Evolutionary conservation across 345 rosid species (phyloP), one percentile per base, ranked within the genome.

Genomic region (Tarenaya hassleriana): DNA sequence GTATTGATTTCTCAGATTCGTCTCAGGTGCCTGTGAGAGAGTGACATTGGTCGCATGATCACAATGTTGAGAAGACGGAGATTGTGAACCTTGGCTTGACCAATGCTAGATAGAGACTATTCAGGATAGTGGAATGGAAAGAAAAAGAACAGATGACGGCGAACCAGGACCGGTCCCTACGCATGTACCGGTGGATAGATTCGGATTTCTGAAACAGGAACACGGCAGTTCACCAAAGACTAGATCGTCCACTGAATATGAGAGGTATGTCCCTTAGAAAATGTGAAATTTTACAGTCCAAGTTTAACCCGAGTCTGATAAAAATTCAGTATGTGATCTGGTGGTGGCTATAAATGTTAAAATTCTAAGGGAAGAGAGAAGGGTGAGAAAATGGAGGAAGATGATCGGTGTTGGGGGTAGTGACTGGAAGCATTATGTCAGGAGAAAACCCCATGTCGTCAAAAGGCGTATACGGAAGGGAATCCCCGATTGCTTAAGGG

Each of bases 401-500:
- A 91, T 87, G 96, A 87, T 91, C 51, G 98, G 98, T 50, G 82
- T 76, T 38, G 92, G 96, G 34, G 98, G 96, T 43, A 91, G 95
- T 67, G 98, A 91, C 18, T 91, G 98, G 96, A 87, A 87, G 77
- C 90, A 79, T 66, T 91, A 84, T 76, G 81, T 68, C 41, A 64
- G 84, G 69, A 79, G 86, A 62, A 91, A 82, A 69, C 88, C 95
- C 64, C 83, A 82, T 50, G 98, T 91, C 7, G 92, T 91, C 40
- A 79, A 80, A 72, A 80, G 96, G 62, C 84, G 96, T 0, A 73
- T 84, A 47, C 68, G 95, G 64, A 91, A 91, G 73, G 96, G 96
- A 52, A 84, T 91, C 61, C 96, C 95, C 48, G 98, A 91, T 66
- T 92, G 98, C 64, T 76, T 92, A 72, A 88, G 96, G 66, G 98